A percentile compares a stretch with the other conserved stretches of the same genome.
Conservation (phyloP, 1,139 yeast genomes). For the Pichia sp. region DNA sequence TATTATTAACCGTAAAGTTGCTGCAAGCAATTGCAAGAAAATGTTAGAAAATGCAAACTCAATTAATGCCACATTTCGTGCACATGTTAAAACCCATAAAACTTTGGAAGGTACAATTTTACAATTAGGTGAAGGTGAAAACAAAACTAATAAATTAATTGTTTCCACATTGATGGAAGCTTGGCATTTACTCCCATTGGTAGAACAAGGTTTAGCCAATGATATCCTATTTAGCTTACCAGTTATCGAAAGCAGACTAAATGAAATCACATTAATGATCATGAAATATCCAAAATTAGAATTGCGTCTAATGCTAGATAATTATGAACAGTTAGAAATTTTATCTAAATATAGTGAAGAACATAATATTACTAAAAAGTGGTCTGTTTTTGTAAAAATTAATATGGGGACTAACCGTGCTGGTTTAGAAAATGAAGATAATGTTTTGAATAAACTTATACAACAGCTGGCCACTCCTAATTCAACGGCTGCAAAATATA, state of each 20-base stretch:
- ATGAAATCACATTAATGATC: conserved; percentile 43
- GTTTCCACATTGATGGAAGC: conserved; percentile 70
- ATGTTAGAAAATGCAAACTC: conserved; percentile 34
- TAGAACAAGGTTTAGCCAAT: conserved; percentile 35
- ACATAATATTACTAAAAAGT: conserved; percentile 28
- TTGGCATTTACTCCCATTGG: conserved; percentile 29
- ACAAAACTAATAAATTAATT: conserved; percentile 41
- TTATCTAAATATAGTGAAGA: conserved; percentile 35
- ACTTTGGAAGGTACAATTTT: conserved; percentile 41
- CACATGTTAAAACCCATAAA: conserved; percentile 76
- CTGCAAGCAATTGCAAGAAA: conserved; percentile 34
- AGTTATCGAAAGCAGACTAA: conserved; percentile 44
- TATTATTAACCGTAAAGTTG: conserved; percentile 35
- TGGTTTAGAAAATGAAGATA: conserved; percentile 35
- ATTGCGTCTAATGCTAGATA: conserved; percentile 62
- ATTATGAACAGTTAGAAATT: conserved; percentile 46
- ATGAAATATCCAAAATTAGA: conserved; percentile 39
- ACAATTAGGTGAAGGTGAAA: conserved; percentile 38
- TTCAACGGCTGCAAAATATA: conserved; percentile 24
- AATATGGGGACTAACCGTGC: conserved; percentile 64
- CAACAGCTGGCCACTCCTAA: conserved; percentile 23
- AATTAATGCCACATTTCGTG: conserved; percentile 15
- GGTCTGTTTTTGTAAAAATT: conserved; percentile 54
- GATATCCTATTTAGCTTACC: conserved; percentile 69
- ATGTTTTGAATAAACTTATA: conserved; percentile 27